phyloP scores from a whole-genome alignment of 176 grass and related monocot species.

The Saccharum spontaneum region DNA sequence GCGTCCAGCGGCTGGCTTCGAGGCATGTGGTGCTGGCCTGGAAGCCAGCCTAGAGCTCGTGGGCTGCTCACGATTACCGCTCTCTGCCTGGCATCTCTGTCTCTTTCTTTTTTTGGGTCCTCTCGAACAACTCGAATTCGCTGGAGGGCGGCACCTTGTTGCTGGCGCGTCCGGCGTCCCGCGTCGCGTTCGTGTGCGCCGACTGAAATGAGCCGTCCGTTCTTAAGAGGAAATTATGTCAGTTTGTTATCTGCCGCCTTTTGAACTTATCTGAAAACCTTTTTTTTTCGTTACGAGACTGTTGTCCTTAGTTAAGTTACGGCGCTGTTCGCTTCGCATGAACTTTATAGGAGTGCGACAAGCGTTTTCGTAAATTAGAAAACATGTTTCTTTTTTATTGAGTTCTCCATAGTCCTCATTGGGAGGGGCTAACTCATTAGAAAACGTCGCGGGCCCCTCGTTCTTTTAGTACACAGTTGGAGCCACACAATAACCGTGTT shows the following conservation, averaged over 20 bases:
- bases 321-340: too few species aligned
- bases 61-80: slow-evolving; percentile 9
- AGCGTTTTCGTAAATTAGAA: too few species aligned
- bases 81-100: neutral
- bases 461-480: too few species aligned
- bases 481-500: too few species aligned
- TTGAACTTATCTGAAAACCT: neutral
- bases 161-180: neutral
- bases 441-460: too few species aligned
- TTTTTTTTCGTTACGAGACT: too few species aligned
- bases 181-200: neutral
- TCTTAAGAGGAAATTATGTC: neutral
- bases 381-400: too few species aligned
- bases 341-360: too few species aligned
- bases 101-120: neutral
- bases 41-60: slow-evolving; percentile 45
- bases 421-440: too few species aligned
- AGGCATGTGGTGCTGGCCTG: slow-evolving; percentile 41
- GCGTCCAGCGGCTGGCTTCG: neutral
- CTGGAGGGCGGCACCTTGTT: neutral
- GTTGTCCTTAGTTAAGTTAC: too few species aligned
- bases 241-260: neutral
- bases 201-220: neutral
- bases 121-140: neutral
- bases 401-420: too few species aligned